phyloP scores from a whole-genome alignment of 768 basidiomycete species.

The Lentinula detonsa region DNA sequence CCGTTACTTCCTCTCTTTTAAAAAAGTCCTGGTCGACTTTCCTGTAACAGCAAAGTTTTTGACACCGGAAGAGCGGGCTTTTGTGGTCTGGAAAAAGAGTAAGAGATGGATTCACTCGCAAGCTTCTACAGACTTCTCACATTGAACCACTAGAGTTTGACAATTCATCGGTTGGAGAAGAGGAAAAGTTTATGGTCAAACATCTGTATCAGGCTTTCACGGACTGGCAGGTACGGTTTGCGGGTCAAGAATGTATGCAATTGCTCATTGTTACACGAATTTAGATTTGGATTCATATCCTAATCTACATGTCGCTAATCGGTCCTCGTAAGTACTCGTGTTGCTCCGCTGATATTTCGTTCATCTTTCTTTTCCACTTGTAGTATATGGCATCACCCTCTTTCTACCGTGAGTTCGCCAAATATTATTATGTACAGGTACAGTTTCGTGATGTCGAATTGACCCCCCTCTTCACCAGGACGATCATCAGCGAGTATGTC shows the following conservation, averaged over 20 bases:
- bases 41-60: conserved; percentile 54
- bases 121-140: neutral
- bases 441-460: too few species aligned
- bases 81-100: conserved; percentile 53
- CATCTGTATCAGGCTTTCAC: conserved; percentile 47
- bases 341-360: neutral
- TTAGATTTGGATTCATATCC: conserved; percentile 40
- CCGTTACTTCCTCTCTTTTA: neutral
- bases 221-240: conserved; percentile 54
- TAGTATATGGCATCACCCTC: conserved; percentile 66
- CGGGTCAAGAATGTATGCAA: neutral
- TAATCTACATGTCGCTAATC: conserved; percentile 54
- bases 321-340: conserved; percentile 45
- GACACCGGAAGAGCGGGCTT: conserved; percentile 53
- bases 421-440: too few species aligned
- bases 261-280: conserved; percentile 10
- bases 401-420: conserved; percentile 55
- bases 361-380: neutral
- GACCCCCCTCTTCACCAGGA: conserved; percentile 24
- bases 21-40: conserved; percentile 54
- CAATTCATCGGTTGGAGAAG: conserved; percentile 52
- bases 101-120: conserved; percentile 7
- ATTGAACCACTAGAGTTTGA: conserved; percentile 35
- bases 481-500: conserved; percentile 49
- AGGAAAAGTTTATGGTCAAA: conserved; percentile 49